Evolutionary conservation across 805 yeast genomes (phyloP).

Genomic region (Cyberlindnera euphorbiae): DNA sequence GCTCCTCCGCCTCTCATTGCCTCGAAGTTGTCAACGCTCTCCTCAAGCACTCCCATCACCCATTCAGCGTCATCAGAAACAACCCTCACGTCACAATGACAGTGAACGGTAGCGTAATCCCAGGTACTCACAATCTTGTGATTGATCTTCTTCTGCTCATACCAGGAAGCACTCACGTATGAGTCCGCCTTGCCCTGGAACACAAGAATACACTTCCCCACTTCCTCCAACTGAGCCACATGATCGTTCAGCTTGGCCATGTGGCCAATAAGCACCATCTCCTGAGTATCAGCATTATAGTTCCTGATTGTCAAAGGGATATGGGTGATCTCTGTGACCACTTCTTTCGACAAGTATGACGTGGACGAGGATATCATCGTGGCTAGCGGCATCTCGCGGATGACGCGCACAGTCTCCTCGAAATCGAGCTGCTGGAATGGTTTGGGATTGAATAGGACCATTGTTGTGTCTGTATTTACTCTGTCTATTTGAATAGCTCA

Average conservation of each 20-base stretch:
- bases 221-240: slow-evolving; percentile 33
- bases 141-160: slow-evolving; percentile 48
- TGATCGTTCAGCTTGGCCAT: slow-evolving; percentile 51
- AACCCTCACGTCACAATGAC: slow-evolving; percentile 44
- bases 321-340: slow-evolving; percentile 47
- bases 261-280: slow-evolving; percentile 46
- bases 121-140: slow-evolving; percentile 68
- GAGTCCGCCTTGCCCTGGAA: slow-evolving; percentile 45
- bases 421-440: slow-evolving; percentile 26
- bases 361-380: slow-evolving; percentile 37
- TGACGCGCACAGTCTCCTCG: slow-evolving; percentile 37
- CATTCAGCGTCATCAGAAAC: slow-evolving; percentile 42
- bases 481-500: too few species aligned
- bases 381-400: slow-evolving; percentile 47
- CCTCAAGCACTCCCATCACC: slow-evolving; percentile 39
- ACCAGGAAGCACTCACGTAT: slow-evolving; percentile 57
- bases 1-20: slow-evolving; percentile 25
- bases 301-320: slow-evolving; percentile 46
- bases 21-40: slow-evolving; percentile 46
- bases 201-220: slow-evolving; percentile 39
- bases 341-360: slow-evolving; percentile 19
- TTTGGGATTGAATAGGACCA: slow-evolving; percentile 29
- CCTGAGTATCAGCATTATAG: slow-evolving; percentile 28
- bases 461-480: too few species aligned
- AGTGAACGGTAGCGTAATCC: slow-evolving; percentile 57